Conservation (phyloP, 371 early-diverging fungal genomes). For the Rhizomucor pusillus region DNA sequence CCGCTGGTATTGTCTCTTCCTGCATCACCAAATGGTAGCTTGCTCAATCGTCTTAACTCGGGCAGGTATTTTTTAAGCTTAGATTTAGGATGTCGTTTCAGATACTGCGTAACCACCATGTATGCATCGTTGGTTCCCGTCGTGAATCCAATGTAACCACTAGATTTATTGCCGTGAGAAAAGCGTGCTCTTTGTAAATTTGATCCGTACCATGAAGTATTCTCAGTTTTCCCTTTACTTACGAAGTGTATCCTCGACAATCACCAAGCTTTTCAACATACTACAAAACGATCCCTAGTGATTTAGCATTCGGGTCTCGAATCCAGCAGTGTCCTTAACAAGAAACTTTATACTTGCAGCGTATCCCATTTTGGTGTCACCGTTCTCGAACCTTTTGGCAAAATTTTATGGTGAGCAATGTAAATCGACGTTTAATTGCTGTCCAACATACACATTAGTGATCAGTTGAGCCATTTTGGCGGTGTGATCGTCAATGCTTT, state of each 20-base stretch:
- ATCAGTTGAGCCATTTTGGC: conserved; percentile 43
- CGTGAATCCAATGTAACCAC: conserved; percentile 63
- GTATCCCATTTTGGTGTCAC: conserved; percentile 42
- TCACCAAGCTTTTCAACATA: conserved; percentile 39
- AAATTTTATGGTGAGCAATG: background rate
- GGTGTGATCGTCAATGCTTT: conserved; percentile 28
- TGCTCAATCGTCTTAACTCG: conserved; percentile 34
- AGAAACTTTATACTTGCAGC: conserved; percentile 23
- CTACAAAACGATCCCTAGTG: conserved; percentile 9
- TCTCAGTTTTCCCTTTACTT: conserved; percentile 21
- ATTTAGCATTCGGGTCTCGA: too few species aligned
- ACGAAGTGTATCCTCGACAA: conserved; percentile 47
- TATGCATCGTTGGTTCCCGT: conserved; percentile 59
- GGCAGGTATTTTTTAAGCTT: conserved; percentile 25
- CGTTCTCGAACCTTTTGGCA: conserved; percentile 41
- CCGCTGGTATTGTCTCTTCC: conserved; percentile 22
- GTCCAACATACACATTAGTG: conserved; percentile 40
- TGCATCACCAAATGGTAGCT: conserved; percentile 30
- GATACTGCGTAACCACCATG: conserved; percentile 49
- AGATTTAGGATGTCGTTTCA: conserved; percentile 24
- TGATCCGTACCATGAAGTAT: background rate
- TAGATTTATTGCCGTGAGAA: conserved; percentile 1
- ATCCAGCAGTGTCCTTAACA: background rate
- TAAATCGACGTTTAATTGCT: background rate
- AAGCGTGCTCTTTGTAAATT: background rate